Conservation (phyloP, 139 green algal species). For the Prasinococcaceae sp. region DNA sequence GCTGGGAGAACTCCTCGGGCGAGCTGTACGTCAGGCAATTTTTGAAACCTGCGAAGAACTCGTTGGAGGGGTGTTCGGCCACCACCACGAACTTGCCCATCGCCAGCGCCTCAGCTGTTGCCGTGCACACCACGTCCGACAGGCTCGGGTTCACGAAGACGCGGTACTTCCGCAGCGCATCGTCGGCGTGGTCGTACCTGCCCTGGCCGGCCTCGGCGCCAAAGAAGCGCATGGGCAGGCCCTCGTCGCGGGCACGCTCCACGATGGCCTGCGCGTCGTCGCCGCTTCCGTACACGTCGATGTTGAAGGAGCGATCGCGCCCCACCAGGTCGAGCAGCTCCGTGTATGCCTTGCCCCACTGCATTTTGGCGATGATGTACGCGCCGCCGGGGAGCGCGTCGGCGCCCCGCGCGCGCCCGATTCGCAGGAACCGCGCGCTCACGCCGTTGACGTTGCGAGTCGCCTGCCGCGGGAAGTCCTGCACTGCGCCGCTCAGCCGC, state of each 20-base stretch:
- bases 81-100: conserved; percentile 96
- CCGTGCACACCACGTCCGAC: conserved; percentile 91
- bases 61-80: conserved; percentile 88
- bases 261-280: conserved; percentile 63
- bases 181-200: conserved; percentile 69
- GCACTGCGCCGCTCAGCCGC: conserved; percentile 13
- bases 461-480: not conserved
- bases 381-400: no score
- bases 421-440: not conserved
- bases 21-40: conserved; percentile 19
- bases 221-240: conserved; percentile 35
- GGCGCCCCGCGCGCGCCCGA: no score
- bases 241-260: conserved; percentile 26
- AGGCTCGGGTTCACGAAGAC: conserved; percentile 91
- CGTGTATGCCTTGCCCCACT: conserved; percentile 97
- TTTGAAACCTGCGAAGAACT: conserved; percentile 55
- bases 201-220: conserved; percentile 41
- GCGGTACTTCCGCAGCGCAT: conserved; percentile 44
- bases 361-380: conserved; percentile 87
- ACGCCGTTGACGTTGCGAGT: conserved; percentile 22
- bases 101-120: conserved; percentile 84
- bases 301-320: conserved; percentile 16
- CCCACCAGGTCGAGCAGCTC: conserved; percentile 19
- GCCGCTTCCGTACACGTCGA: conserved; percentile 89
- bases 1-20: conserved; percentile 63